Conservation (phyloP, 2,329 filamentous ascomycete species). For the Didymella keratinophila region DNA sequence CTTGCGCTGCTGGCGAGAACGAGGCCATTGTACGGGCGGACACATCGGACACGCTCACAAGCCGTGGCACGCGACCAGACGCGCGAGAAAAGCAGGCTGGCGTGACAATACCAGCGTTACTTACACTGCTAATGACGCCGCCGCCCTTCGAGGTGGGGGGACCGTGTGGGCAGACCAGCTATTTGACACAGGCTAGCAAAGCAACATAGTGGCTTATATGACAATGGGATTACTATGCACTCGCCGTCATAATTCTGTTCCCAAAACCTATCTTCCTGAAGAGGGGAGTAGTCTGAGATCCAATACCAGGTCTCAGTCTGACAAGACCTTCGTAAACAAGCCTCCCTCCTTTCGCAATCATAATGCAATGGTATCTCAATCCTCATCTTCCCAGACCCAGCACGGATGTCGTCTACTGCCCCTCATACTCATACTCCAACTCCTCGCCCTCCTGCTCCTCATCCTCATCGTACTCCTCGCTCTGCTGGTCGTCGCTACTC, state of each 20-base stretch:
- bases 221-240: background rate
- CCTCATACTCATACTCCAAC: constrained; percentile 12
- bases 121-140: background rate
- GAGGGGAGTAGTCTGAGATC: no score
- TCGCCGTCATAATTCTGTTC: background rate
- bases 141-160: background rate
- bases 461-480: constrained; percentile 50
- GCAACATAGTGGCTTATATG: background rate
- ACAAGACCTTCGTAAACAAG: no score
- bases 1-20: background rate
- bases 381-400: background rate
- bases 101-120: background rate
- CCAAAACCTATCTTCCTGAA: no score
- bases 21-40: background rate
- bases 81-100: background rate
- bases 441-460: constrained; percentile 47
- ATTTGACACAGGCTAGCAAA: background rate
- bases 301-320: no score
- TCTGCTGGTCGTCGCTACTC: constrained; percentile 38
- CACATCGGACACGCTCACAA: background rate
- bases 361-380: constrained; percentile 1
- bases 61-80: background rate
- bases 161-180: background rate
- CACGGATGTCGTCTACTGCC: background rate
- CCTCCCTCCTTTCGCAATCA: no score